phyloP scores from a whole-genome alignment of 2,329 filamentous ascomycete genomes.

The Diaporthe capsici region DNA sequence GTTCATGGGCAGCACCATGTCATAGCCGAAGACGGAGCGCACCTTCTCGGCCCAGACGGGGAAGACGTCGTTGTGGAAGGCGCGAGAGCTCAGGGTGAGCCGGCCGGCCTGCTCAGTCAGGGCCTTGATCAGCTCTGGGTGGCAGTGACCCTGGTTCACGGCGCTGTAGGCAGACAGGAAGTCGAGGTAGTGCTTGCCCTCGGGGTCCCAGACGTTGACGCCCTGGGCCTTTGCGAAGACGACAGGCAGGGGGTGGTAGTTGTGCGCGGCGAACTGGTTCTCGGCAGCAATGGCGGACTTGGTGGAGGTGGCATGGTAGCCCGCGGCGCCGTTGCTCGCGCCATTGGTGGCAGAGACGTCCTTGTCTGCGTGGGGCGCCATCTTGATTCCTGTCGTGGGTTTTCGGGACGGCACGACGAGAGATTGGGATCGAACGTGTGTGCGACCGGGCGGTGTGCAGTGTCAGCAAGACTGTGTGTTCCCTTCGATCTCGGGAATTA shows the following conservation, averaged over 20 bases:
- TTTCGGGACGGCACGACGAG: not conserved
- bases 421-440: not conserved
- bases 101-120: conserved; percentile 90
- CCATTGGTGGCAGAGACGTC: conserved; percentile 57
- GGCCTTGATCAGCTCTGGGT: conserved; percentile 94
- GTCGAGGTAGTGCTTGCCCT: conserved; percentile 95
- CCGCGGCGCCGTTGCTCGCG: conserved; percentile 52
- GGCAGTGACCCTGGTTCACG: conserved; percentile 98
- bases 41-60: conserved; percentile 95
- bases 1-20: conserved; percentile 99
- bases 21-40: conserved; percentile 89
- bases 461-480: not conserved
- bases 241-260: conserved; percentile 97
- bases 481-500: not conserved
- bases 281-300: conserved; percentile 84
- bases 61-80: conserved; percentile 99
- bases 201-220: conserved; percentile 95
- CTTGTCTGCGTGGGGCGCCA: conserved; percentile 71
- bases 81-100: conserved; percentile 91
- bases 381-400: conserved; percentile 49
- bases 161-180: conserved; percentile 98
- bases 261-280: conserved; percentile 91
- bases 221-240: conserved; percentile 91
- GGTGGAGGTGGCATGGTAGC: conserved; percentile 83
- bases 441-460: not conserved